Evolutionary conservation across 2,329 filamentous ascomycete species (phyloP).

Genomic region (Cercospora janseana): DNA sequence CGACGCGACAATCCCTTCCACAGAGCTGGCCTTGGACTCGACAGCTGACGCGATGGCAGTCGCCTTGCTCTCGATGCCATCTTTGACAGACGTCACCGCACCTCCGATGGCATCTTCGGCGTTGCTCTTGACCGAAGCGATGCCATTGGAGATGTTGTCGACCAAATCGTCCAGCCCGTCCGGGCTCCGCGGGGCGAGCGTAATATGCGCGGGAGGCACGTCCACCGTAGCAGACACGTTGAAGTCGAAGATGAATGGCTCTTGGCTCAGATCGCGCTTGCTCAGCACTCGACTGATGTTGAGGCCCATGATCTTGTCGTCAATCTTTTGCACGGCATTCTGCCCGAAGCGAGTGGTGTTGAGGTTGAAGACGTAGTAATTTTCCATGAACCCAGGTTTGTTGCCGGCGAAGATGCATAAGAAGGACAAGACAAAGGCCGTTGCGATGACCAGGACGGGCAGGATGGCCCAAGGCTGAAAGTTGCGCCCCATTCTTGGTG

Average conservation of each 20-base stretch:
- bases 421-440: conserved; percentile 58
- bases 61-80: conserved; percentile 27
- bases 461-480: conserved; percentile 27
- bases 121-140: conserved; percentile 22
- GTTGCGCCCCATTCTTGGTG: conserved; percentile 14
- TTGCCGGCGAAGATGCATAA: conserved; percentile 62
- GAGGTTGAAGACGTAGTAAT: conserved; percentile 58
- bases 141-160: conserved; percentile 24
- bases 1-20: conserved; percentile 25
- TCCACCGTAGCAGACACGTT: conserved; percentile 10
- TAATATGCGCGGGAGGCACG: conserved; percentile 25
- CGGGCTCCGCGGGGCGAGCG: conserved; percentile 23
- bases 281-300: conserved; percentile 22
- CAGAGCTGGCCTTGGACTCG: conserved; percentile 20
- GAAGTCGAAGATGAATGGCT: conserved; percentile 13
- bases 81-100: conserved; percentile 28
- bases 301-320: conserved; percentile 29
- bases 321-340: conserved; percentile 35
- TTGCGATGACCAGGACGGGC: conserved; percentile 45
- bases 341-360: conserved; percentile 58
- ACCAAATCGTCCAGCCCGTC: conserved; percentile 31
- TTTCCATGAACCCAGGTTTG: conserved; percentile 55
- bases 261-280: conserved; percentile 23
- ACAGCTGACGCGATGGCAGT: conserved; percentile 25
- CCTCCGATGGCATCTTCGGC: conserved; percentile 16